phyloP scores from a whole-genome alignment of 768 basidiomycete species.

The Amanita pallidorosea region DNA sequence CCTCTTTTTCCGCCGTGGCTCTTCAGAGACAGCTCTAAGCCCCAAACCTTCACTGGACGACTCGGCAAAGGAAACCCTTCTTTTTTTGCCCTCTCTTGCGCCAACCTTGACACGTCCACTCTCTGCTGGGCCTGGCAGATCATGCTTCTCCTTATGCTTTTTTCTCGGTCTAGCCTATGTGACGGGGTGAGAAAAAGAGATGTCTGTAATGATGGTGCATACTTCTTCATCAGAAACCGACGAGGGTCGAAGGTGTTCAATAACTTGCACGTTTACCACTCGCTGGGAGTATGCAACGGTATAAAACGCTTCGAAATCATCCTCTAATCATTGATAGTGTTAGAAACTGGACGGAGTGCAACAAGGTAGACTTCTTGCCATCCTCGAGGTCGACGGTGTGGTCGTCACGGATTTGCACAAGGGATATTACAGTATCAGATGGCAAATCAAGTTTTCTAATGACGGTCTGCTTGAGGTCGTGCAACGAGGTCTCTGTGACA shows the following conservation, averaged over 20 bases:
- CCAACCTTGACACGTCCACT: background rate
- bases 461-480: conserved; percentile 45
- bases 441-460: conserved; percentile 50
- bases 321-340: conserved; percentile 34
- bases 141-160: background rate
- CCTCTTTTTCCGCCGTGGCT: conserved; percentile 11
- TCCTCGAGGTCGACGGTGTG: conserved; percentile 63
- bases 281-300: conserved; percentile 27
- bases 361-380: conserved; percentile 32
- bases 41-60: background rate
- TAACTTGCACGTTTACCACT: conserved; percentile 27
- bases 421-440: conserved; percentile 20
- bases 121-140: background rate
- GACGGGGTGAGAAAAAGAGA: background rate
- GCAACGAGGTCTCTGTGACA: conserved; percentile 46
- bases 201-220: background rate
- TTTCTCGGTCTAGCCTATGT: background rate
- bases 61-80: conserved; percentile 1
- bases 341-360: conserved; percentile 1
- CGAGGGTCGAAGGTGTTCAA: conserved; percentile 12
- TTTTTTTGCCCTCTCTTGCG: background rate
- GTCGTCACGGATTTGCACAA: conserved; percentile 45
- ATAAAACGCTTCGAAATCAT: conserved; percentile 69
- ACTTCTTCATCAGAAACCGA: background rate
- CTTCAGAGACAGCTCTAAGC: conserved; percentile 4